Evolutionary conservation across 192 early-diverging fungal species (phyloP), one percentile per base, ranked within the genome.

Genomic region (Dispira simplex): DNA sequence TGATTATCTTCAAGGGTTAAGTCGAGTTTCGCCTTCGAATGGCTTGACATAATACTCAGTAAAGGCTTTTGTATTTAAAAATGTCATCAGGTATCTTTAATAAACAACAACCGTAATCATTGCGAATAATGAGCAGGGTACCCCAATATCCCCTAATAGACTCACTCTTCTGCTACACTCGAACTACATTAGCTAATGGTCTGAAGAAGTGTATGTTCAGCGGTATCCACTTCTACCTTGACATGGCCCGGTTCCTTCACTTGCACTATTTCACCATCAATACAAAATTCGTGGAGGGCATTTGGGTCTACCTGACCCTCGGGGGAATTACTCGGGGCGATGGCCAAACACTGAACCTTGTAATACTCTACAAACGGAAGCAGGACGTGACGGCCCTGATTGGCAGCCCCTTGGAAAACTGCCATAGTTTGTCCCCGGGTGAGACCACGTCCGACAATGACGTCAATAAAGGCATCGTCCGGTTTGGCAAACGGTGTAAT

Each of bases 281-380:
- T 51, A 23, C 49, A 51, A 18, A 51, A 18, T 51, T 18, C 23
- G 23, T 51, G 49, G 23, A 3, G 49, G 23, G 49, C 49, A 23
- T 8, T 51, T 20, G 49, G 49, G 8, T 51, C 23, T 20, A 51
- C 23, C n/a, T 23, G 49, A 51, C 23, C n/a, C 49, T 23, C 23
- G 49, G 49, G 23, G 49, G 16, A 23, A 23, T 51, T 23, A 1
- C 23, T 51, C n/a, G 49, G 49, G 23, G 49, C 4, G 23, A 51
- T 21, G 54, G 54, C 23, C 54, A 56, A 25, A 21, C 54, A 21
- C 3, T 28, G 54, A 18, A 56, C 54, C 21, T 56, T 56, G 28
- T 56, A 56, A 28, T 56, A 56, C 54, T 56, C 54, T 18, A 56
- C 54, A 26, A 23, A 56, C 20, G 54, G 54, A 12, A 56, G 54